Evolutionary conservation across 148 eudicot species (phyloP), one percentile per base, ranked within the genome.

Genomic region (Dianthus caryophyllus): DNA sequence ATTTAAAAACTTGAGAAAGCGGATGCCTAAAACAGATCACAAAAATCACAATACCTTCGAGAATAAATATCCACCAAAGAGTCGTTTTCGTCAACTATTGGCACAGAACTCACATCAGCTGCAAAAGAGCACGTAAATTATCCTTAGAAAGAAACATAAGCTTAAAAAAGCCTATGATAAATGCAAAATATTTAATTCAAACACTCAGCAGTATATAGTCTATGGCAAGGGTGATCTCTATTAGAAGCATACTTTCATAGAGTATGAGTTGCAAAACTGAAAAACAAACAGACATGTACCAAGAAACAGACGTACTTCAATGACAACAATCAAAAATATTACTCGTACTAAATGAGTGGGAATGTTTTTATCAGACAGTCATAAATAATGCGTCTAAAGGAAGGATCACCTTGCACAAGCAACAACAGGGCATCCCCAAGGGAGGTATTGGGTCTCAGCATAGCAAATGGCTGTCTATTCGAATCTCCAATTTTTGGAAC

Each of bases 91-190:
- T 92, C 97, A 75, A 92, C 97, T 48, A 92, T 83, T 50, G 97
- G 97, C n/a, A 92, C 84, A 22, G 96, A 82, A 79, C 97, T 92
- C 46, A 92, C 97, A 69, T 89, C 90, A 77, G 93, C 97, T 92
- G 88, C 77, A 78, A 75, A 41, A 61, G 31, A 52, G 43, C 57
- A 22, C 53, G 50, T 59, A 68, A 38, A 66, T n/a, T 17, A 9
- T 17, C 9, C 22, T 17, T 18, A 49, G 53, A 18, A 49, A 17
- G 22, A 18, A 33, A 33, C 39, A 33, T 33, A n/a, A n/a, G n/a
- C 39, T 8, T 8, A 2, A 33, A 33, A 33, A 33, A 8, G 39
- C 39, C 39, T 8, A 33, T 33, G 39, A 33, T 33, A 8, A 33
- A 33, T 33, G 39, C 39, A 3, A 41, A 7, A 41, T 41, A 41